Conservation (phyloP, 148 eudicot species). For the Vaccinium myrtillus region DNA sequence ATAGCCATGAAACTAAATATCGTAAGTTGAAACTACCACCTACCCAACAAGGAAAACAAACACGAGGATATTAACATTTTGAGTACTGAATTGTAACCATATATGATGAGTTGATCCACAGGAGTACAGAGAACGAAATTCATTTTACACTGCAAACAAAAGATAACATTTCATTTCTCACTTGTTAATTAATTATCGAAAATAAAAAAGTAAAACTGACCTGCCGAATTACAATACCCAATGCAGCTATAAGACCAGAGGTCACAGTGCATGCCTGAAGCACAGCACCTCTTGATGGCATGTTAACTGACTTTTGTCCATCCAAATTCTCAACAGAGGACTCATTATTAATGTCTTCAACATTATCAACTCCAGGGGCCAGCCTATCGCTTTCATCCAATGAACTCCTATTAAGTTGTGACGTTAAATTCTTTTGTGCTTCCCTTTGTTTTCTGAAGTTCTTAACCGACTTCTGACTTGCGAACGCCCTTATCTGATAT, state of each 20-base stretch:
- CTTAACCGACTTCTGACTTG: conserved; percentile 54
- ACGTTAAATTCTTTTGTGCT: conserved; percentile 28
- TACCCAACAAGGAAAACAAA: conserved; percentile 1
- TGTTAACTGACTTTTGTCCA: conserved; percentile 23
- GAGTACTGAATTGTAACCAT: background rate
- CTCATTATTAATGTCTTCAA: conserved; percentile 18
- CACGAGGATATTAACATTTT: background rate
- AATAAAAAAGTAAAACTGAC: conserved; percentile 28
- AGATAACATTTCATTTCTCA: background rate
- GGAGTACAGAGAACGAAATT: background rate
- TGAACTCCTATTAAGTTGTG: conserved; percentile 22
- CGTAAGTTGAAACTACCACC: background rate
- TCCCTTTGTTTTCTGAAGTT: conserved; percentile 46
- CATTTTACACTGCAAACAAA: background rate
- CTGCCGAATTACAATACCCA: conserved; percentile 73
- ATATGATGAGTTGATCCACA: background rate
- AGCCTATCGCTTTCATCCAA: conserved; percentile 34
- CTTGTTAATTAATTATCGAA: background rate
- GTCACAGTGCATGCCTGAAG: conserved; percentile 81
- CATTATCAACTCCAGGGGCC: conserved; percentile 26
- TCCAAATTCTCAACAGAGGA: conserved; percentile 27
- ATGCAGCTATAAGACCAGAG: conserved; percentile 68
- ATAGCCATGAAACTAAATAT: background rate
- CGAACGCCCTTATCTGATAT: conserved; percentile 44
- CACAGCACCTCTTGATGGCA: conserved; percentile 66